Base-by-base conservation (phyloP, 78 protist species). In the Capsaspora owczarzaki region DNA sequence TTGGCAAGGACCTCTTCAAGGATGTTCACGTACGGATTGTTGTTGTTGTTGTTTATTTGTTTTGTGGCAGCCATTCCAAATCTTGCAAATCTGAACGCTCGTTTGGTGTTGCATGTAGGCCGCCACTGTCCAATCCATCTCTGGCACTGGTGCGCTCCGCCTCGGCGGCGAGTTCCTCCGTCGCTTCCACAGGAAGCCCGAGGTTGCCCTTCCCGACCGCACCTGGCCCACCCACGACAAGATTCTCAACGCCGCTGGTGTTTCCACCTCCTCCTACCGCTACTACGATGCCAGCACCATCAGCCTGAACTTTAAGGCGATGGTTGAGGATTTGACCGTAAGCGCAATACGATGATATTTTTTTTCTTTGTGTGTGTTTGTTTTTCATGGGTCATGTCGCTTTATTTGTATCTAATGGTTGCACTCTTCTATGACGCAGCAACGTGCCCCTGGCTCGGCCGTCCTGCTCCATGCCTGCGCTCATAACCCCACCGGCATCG, bases 401-500 rank as follows among this genome's bases (percentile, higher is more conserved):
- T n/a, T n/a, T n/a, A n/a, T n/a, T n/a, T n/a, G n/a, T n/a, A n/a
- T n/a, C n/a, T n/a, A n/a, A n/a, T n/a, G n/a, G n/a, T n/a, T n/a
- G n/a, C n/a, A n/a, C n/a, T n/a, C n/a, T n/a, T n/a, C n/a, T n/a
- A n/a, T n/a, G n/a, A n/a, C n/a, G n/a, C n/a, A n/a, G n/a, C n/a
- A n/a, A n/a, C n/a, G n/a, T n/a, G n/a, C n/a, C n/a, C n/a, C n/a
- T n/a, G n/a, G n/a, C n/a, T n/a, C n/a, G n/a, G n/a, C n/a, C n/a
- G 47, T 95, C 37, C 43, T 97, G 53, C 63, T 98, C 44, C 99
- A 98, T 56, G 94, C 96, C 33, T 94, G 98, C 85, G 98, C 99
- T 2, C 99, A 98, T 86, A 98, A 98, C 90, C 99, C 99, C 51
- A 97, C 99, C 19, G 99, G 99, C 70, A 93, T 90, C 38, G 99